Evolutionary conservation across 345 rosid genomes (phyloP).

Genomic region (Gossypium stocksii): DNA sequence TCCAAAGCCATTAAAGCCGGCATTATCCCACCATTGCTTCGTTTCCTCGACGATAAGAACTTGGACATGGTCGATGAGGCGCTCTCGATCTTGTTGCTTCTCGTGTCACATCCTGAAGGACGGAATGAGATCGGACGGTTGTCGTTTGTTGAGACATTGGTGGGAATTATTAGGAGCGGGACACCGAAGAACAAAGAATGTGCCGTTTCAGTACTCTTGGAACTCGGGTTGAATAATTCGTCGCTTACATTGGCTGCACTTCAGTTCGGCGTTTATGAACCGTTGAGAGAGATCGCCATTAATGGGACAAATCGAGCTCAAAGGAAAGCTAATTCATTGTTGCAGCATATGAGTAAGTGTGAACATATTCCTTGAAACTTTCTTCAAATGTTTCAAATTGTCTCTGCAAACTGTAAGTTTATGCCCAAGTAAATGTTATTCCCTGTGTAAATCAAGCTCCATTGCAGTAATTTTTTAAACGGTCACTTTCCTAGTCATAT

Average conservation of each 20-base stretch:
- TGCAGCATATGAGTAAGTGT: slow-evolving; percentile 58
- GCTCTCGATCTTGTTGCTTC: slow-evolving; percentile 49
- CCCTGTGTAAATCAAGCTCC: neutral
- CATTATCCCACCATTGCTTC: slow-evolving; percentile 41
- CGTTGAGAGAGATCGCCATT: slow-evolving; percentile 36
- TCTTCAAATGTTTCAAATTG: neutral
- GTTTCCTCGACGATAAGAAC: slow-evolving; percentile 39
- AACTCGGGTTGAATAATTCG: slow-evolving; percentile 42
- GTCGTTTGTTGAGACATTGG: slow-evolving; percentile 41
- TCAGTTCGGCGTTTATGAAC: slow-evolving; percentile 54
- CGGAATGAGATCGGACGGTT: slow-evolving; percentile 33
- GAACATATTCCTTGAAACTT: slow-evolving; percentile 43
- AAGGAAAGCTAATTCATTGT: slow-evolving; percentile 56
- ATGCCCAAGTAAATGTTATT: neutral
- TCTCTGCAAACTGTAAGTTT: slow-evolving; percentile 10
- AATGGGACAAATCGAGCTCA: slow-evolving; percentile 54
- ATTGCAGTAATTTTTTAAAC: neutral
- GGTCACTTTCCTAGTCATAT: neutral
- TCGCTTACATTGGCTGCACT: slow-evolving; percentile 40
- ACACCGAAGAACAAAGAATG: slow-evolving; percentile 67
- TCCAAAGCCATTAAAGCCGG: slow-evolving; percentile 53
- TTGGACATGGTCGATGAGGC: slow-evolving; percentile 60
- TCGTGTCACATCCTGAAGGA: slow-evolving; percentile 43
- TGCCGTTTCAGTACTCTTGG: slow-evolving; percentile 45
- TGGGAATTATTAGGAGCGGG: slow-evolving; percentile 44